Base-by-base conservation (phyloP, 2,329 filamentous ascomycete genomes). In the Colletotrichum somersetense region DNA sequence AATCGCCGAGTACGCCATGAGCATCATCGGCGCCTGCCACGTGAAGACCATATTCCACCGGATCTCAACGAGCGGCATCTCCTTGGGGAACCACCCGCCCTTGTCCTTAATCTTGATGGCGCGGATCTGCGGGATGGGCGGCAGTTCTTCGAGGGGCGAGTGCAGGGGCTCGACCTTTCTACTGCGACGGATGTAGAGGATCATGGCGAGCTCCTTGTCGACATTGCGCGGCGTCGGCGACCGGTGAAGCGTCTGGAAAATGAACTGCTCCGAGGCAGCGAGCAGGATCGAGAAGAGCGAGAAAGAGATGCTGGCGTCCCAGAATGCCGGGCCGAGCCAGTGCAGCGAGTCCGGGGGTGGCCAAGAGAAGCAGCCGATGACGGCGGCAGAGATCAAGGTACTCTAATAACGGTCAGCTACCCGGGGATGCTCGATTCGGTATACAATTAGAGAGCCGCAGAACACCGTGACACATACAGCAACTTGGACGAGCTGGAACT, bases 21-120 rank as follows among this genome's bases (percentile, higher is more conserved):
- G 74, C 77, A 78, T 78, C 66, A 78, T 77, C 12, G 77, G 76
- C 35, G 77, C 77, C 71, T 78, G 77, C 77, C 77, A 79, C 0
- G 77, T 78, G 59, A 78, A 78, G 1, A 77, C 73, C 77, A 78
- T 78, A 26, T 78, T 78, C 77, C 76, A 78, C 7, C 76, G 73
- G n/a, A 78, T 67, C 20, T 65, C 46, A 2, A 73, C 77, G 48
- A 66, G 40, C 14, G 67, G 72, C 65, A 67, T 71, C 62, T 68
- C 66, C 50, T 65, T 72, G 30, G 72, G 72, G 18, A 73, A 57
- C 72, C 72, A 73, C 4, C 69, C 68, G 14, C 68, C 67, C 42
- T 67, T 70, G 35, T 73, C 57, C 16, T 55, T 48, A 20, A 71
- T 55, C 50, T 71, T 71, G 52, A 73, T 71, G 18, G 48, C 67